phyloP scores from a whole-genome alignment of 139 green algal genomes.

The Mychonastes homosphaera region DNA sequence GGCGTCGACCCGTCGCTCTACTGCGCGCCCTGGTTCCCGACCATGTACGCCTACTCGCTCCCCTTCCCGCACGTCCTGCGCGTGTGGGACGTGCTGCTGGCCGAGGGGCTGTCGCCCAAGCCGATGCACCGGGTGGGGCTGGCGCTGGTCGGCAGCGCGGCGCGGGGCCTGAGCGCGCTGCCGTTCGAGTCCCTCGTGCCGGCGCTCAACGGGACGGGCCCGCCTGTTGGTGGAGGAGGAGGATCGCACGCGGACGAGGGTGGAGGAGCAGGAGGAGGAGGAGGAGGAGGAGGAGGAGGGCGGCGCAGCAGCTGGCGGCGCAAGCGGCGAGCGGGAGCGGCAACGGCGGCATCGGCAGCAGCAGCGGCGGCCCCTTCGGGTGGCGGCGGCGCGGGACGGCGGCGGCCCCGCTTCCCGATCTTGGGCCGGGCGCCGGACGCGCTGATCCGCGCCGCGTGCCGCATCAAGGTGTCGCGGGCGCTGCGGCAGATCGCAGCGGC shows the following conservation, averaged over 20 bases:
- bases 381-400: too few species aligned
- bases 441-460: constrained; percentile 25
- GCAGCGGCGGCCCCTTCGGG: too few species aligned
- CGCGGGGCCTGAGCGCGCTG: constrained; percentile 37
- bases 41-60: constrained; percentile 72
- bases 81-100: constrained; percentile 73
- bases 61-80: constrained; percentile 70
- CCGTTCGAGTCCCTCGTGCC: constrained; percentile 44
- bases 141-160: constrained; percentile 41
- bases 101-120: constrained; percentile 52
- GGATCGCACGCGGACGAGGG: too few species aligned
- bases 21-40: constrained; percentile 84
- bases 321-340: too few species aligned
- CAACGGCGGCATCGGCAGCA: too few species aligned
- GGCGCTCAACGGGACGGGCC: constrained; percentile 21
- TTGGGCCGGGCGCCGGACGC: constrained; percentile 19
- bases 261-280: too few species aligned
- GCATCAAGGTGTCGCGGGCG: constrained; percentile 28
- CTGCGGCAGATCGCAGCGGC: constrained; percentile 18
- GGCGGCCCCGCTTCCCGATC: constrained; percentile 22
- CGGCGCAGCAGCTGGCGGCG: too few species aligned
- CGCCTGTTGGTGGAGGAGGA: too few species aligned
- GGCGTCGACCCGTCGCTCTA: constrained; percentile 58
- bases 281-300: too few species aligned
- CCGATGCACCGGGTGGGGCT: constrained; percentile 44